Evolutionary conservation across 192 early-diverging fungal species (phyloP).

Genomic region (Chytriomyces hyalinus): DNA sequence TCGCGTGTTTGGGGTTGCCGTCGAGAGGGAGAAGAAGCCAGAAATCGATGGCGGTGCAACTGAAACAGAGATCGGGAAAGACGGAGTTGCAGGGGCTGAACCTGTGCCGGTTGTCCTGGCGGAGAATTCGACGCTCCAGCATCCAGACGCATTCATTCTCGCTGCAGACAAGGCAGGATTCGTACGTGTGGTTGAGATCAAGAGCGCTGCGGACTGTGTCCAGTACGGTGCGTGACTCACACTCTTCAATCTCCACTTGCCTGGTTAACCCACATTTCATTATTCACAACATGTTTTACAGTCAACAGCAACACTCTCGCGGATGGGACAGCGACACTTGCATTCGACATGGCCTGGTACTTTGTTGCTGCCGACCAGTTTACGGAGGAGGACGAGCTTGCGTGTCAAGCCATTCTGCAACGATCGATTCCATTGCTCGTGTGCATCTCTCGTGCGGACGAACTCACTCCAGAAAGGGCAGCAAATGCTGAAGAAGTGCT

Average conservation of each 20-base stretch:
- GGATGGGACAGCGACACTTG: not conserved
- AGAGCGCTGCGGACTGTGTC: too few species aligned
- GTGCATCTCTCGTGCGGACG: not conserved
- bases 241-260: too few species aligned
- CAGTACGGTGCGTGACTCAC: too few species aligned
- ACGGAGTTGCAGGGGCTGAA: not conserved
- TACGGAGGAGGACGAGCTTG: not conserved
- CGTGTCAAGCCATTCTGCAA: not conserved
- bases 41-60: not conserved
- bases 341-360: not conserved
- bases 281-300: not conserved
- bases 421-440: not conserved
- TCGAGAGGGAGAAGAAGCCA: not conserved
- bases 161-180: not conserved
- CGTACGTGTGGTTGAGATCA: not conserved
- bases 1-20: constrained; percentile 8
- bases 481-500: too few species aligned
- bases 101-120: not conserved
- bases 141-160: not conserved
- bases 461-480: not conserved
- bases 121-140: too few species aligned
- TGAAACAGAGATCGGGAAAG: not conserved
- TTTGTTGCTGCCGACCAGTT: not conserved
- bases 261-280: not conserved
- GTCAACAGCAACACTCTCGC: not conserved